These are phyloP conservation scores for Arthrobotrys entomopaga DNA, from an alignment of 2,329 filamentous ascomycete genomes.

Conservation along the genomic window DNA sequence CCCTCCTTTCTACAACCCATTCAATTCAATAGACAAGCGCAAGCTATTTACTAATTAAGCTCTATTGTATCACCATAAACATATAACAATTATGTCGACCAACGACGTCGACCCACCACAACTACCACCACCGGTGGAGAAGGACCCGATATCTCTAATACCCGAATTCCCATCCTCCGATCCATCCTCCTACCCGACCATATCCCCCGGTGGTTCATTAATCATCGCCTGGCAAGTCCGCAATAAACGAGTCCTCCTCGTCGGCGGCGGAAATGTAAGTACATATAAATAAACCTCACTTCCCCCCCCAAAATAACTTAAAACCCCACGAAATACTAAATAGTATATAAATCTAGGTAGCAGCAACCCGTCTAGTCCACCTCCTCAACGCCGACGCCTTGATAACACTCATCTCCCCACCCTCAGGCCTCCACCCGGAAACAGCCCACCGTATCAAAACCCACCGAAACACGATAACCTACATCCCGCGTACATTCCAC, in stretches of 20 bases:
- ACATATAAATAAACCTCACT: conserved; percentile 1
- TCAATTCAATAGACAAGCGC: too few relatives aligned
- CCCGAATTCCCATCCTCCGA: conserved; percentile 43
- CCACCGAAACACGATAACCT: conserved; percentile 72
- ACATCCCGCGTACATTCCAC: conserved; percentile 84
- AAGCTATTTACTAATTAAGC: too few relatives aligned
- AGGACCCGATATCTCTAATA: conserved; percentile 33
- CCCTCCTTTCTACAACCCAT: too few relatives aligned
- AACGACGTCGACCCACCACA: neutral
- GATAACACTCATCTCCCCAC: conserved; percentile 85
- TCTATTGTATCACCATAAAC: too few relatives aligned
- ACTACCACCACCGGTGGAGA: too few relatives aligned
- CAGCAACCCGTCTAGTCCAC: conserved; percentile 91
- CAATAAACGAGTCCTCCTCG: conserved; percentile 86
- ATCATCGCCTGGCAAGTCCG: conserved; percentile 96
- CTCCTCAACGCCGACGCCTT: conserved; percentile 93
- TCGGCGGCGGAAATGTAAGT: conserved; percentile 91
- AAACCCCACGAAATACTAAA: conserved; percentile 45
- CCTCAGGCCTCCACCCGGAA: conserved; percentile 83
- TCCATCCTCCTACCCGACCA: conserved; percentile 72
- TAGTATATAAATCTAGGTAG: conserved; percentile 73
- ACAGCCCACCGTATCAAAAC: conserved; percentile 82
- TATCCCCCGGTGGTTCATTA: conserved; percentile 90
- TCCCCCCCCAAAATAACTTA: too few relatives aligned
- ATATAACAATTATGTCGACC: neutral